phyloP scores from a whole-genome alignment of 148 eudicot genomes.

The Pharnaceum exiguum region DNA sequence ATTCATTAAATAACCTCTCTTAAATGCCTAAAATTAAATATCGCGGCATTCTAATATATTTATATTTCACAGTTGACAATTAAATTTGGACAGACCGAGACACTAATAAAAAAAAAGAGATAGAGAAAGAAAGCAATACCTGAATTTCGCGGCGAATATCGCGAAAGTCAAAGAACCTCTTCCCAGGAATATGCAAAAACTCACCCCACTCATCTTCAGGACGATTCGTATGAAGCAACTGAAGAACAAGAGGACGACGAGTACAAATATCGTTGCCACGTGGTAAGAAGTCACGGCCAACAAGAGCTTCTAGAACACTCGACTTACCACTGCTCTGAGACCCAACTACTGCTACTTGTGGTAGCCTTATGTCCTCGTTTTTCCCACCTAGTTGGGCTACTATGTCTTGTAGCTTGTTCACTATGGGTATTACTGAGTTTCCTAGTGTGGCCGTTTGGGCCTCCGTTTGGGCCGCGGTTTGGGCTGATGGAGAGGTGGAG shows the following conservation, averaged over 20 bases:
- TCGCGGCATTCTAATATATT: background rate
- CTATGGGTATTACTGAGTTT: slow-evolving; percentile 70
- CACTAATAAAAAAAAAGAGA: background rate
- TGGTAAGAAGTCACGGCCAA: slow-evolving; percentile 89
- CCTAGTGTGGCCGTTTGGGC: slow-evolving; percentile 52
- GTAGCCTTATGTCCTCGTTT: slow-evolving; percentile 52
- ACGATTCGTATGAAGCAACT: slow-evolving; percentile 63
- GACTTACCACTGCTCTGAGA: slow-evolving; percentile 97
- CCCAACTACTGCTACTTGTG: slow-evolving; percentile 89
- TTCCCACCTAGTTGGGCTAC: slow-evolving; percentile 78
- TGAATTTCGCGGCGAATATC: slow-evolving; percentile 77
- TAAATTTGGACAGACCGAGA: background rate
- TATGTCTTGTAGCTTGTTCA: slow-evolving; percentile 87
- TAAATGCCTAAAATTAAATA: too few species aligned
- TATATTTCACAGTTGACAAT: background rate
- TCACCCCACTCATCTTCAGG: slow-evolving; percentile 85
- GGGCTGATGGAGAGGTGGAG: slow-evolving; percentile 20
- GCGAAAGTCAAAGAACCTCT: slow-evolving; percentile 51
- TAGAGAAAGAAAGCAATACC: slow-evolving; percentile 24
- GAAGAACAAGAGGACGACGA: slow-evolving; percentile 82
- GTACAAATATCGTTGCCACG: slow-evolving; percentile 85
- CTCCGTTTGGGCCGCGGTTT: slow-evolving; percentile 18
- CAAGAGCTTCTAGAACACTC: slow-evolving; percentile 82
- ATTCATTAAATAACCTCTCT: too few species aligned
- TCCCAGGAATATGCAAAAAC: slow-evolving; percentile 77